Evolutionary conservation across 495 filamentous ascomycete species (phyloP), one percentile per base, ranked within the genome.

Genomic region (Hypoxylon perforatum): DNA sequence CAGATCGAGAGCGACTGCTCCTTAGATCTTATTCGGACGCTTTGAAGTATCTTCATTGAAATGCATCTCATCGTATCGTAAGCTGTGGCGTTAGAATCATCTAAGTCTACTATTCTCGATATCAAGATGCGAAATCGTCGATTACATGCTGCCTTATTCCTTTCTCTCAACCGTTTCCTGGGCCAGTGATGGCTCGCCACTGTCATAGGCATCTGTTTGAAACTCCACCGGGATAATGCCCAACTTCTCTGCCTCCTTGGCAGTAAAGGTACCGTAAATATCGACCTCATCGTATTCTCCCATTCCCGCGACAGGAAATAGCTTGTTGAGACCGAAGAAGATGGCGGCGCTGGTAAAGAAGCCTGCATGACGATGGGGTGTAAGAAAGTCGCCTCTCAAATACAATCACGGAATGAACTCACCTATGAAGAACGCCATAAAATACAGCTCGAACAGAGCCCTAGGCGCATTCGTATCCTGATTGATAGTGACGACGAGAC

Each of bases 361-460:
- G 2, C 76, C 76, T 76, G 9, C 11, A 47, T n/a, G 3, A 1
- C 11, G 21, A 9, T 17, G 23, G 45, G 17, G 46, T 39, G 53
- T 63, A 23, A 59, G 50, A 48, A 41, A 46, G 14, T 30, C 15
- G 22, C 46, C 17, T 1, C 12, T 52, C 25, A 7, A 7, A 18
- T 19, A 19, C 1, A 15, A 19, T 39, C 14, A 17, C 10, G 10
- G 28, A 51, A 17, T 21, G 18, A 2, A 61, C 71, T 63, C 44
- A 72, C 74, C 76, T 53, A 77, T 69, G 44, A 76, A 73, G 66
- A 77, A 78, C 2, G 76, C 75, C 73, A 77, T 74, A 28, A 67
- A 77, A 22, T 78, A 78, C 18, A 78, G 44, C 59, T 78, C 38
- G 56, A 23, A 65, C 11, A 77, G 38, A 17, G 65, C 71, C 15